phyloP scores from a whole-genome alignment of 345 rosid species.

The Boechera stricta region DNA sequence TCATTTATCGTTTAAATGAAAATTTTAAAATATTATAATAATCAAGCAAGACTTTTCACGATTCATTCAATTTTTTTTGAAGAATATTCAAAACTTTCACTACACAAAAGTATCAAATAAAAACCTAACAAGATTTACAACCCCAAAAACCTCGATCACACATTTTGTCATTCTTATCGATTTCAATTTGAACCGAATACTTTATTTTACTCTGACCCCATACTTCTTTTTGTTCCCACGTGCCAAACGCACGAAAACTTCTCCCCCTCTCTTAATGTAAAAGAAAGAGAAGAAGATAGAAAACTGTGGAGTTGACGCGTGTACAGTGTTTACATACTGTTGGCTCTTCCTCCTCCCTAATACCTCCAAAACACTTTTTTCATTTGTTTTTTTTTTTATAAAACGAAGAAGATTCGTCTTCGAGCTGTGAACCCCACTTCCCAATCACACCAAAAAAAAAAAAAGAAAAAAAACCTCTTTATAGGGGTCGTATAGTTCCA shows the following conservation, averaged over 20 bases:
- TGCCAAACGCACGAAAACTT: conserved; percentile 38
- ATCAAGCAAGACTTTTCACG: not conserved
- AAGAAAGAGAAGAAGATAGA: conserved; percentile 22
- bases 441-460: conserved; percentile 32
- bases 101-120: not conserved
- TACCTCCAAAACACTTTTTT: conserved; percentile 32
- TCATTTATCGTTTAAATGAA: too few relatives aligned
- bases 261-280: not conserved
- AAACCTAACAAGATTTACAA: conserved; percentile 27
- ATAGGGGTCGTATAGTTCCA: conserved; percentile 45
- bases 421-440: conserved; percentile 30
- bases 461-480: conserved; percentile 18
- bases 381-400: not conserved
- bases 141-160: conserved; percentile 26
- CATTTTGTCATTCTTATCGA: conserved; percentile 35
- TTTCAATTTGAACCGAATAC: conserved; percentile 9
- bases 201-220: not conserved
- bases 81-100: not conserved
- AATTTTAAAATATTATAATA: not conserved
- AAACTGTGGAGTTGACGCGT: conserved; percentile 48
- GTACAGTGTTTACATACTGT: conserved; percentile 38
- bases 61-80: not conserved
- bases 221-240: conserved; percentile 30
- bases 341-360: conserved; percentile 39
- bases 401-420: conserved; percentile 46